phyloP scores from a whole-genome alignment of 2,329 filamentous ascomycete species.

The Ustulina deusta region DNA sequence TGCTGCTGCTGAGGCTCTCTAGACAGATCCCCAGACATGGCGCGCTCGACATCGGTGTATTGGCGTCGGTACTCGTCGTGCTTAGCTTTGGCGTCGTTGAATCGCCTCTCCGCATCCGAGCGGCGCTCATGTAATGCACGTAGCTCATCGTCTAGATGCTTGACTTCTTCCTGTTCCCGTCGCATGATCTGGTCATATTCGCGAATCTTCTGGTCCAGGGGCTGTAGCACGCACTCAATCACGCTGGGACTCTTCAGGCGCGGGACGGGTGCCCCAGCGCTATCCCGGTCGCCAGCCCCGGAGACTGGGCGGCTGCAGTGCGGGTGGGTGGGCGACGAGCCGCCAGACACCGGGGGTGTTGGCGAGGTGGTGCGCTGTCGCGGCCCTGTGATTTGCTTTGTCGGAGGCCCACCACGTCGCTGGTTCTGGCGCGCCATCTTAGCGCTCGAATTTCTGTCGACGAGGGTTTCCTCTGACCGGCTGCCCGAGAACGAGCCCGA shows the following conservation, averaged over 20 bases:
- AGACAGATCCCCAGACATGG: constrained; percentile 56
- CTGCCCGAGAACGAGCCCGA: constrained; percentile 47
- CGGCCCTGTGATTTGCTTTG: constrained; percentile 37
- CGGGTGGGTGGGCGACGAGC: constrained; percentile 41
- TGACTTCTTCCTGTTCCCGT: constrained; percentile 57
- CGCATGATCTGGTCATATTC: constrained; percentile 59
- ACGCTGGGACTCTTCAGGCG: constrained; percentile 61
- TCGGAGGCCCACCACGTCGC: constrained; percentile 39
- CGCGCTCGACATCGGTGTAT: constrained; percentile 57
- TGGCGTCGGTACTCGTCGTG: constrained; percentile 60
- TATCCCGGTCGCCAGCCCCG: constrained; percentile 21
- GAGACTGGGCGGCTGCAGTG: constrained; percentile 35
- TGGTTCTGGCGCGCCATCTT: constrained; percentile 47
- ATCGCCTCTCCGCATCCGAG: constrained; percentile 56
- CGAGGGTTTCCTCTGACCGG: constrained; percentile 50
- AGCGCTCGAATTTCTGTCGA: constrained; percentile 43
- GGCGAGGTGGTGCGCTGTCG: constrained; percentile 46
- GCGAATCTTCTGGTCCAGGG: constrained; percentile 59
- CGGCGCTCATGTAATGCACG: constrained; percentile 57
- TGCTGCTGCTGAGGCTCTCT: constrained; percentile 29
- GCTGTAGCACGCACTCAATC: constrained; percentile 58
- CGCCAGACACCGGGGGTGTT: constrained; percentile 41
- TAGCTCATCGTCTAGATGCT: constrained; percentile 58
- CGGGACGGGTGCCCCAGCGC: constrained; percentile 49
- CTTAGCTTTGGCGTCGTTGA: constrained; percentile 57